These are phyloP conservation scores for Fusarium papillatum DNA, from an alignment of 2,329 filamentous ascomycete species.

Conservation along the genomic window DNA sequence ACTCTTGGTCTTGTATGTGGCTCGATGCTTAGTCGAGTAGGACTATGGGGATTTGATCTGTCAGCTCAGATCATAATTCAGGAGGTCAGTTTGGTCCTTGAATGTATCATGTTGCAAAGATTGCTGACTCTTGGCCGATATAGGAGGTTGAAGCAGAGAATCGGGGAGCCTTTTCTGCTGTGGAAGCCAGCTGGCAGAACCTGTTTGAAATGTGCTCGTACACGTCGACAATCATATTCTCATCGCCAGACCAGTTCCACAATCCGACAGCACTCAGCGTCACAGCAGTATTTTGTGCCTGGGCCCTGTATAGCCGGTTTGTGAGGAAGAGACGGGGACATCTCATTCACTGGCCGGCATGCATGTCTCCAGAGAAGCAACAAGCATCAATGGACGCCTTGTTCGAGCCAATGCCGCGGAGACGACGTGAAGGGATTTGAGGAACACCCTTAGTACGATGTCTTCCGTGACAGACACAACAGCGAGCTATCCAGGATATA, in stretches of 20 bases:
- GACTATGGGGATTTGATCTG: conserved; percentile 73
- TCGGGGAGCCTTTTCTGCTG: conserved; percentile 77
- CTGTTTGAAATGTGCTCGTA: conserved; percentile 78
- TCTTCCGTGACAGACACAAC: conserved; percentile 23
- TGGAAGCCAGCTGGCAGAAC: conserved; percentile 78
- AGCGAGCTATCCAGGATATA: conserved; percentile 6
- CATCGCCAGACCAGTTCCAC: conserved; percentile 73
- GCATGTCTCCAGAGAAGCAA: conserved; percentile 43
- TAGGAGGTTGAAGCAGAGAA: conserved; percentile 67
- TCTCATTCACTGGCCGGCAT: conserved; percentile 48
- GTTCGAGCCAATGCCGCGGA: conserved; percentile 31
- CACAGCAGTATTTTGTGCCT: conserved; percentile 57
- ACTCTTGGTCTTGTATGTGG: conserved; percentile 64
- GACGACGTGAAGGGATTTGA: conserved; percentile 39
- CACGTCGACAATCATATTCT: conserved; percentile 74
- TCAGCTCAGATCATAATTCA: conserved; percentile 73
- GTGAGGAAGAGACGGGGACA: conserved; percentile 49
- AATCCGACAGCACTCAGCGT: conserved; percentile 73
- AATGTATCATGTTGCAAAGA: background rate
- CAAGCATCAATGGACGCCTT: conserved; percentile 39
- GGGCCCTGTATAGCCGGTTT: conserved; percentile 47
- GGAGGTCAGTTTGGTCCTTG: conserved; percentile 57
- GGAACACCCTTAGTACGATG: background rate
- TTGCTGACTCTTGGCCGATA: conserved; percentile 7
- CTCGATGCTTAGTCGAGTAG: conserved; percentile 68